Base-by-base conservation (phyloP, 495 filamentous ascomycete genomes). In the Neurospora sp. region DNA sequence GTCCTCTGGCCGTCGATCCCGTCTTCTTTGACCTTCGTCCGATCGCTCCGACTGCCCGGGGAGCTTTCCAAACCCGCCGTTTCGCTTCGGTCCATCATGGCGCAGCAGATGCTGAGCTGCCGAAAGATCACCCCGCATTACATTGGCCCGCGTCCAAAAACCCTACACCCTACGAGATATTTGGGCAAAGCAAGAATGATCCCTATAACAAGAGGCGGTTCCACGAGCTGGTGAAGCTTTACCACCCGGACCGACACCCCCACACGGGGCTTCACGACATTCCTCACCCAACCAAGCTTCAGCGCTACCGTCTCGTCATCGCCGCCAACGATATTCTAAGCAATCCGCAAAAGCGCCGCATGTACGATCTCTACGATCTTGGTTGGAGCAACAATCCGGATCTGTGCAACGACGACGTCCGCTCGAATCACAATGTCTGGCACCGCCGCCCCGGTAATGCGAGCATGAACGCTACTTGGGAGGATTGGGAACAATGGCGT, bases 401-500 rank as follows among this genome's bases (percentile, higher is more conserved):
- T 73, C 69, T 79, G 73, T 66, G 82, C 72, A 77, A 85, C 79
- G 70, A 83, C 80, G 43, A 43, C n/a, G 78, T 80, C 71, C 81
- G 82, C 54, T 72, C 77, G 39, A 77, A 79, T 59, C 82, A 87
- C 69, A 79, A 80, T 36, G 85, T 88, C 13, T 89, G 88, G 81
- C 79, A 84, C 4, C 81, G 84, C 13, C 74, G 83, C 21, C 82
- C 84, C 0, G 83, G 84, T 1, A 89, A 87, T 24, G 90, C 95
- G 31, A 90, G 88, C 78, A 84, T 85, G 73, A 98, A 98, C 78
- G 96, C 93, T 15, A 99, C 95, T 0, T 99, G 96, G 96, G 96
- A 99, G 78, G 96, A 99, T 79, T 99, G 96, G 96, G 94, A 99
- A 83, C 86, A 86, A 48, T 99, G 92, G 92, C 88, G 93, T 76